A percentile compares a stretch with the other conserved stretches of the same genome.
Conservation (phyloP, 495 filamentous ascomycete genomes). For the Clohesyomyces aquaticus region DNA sequence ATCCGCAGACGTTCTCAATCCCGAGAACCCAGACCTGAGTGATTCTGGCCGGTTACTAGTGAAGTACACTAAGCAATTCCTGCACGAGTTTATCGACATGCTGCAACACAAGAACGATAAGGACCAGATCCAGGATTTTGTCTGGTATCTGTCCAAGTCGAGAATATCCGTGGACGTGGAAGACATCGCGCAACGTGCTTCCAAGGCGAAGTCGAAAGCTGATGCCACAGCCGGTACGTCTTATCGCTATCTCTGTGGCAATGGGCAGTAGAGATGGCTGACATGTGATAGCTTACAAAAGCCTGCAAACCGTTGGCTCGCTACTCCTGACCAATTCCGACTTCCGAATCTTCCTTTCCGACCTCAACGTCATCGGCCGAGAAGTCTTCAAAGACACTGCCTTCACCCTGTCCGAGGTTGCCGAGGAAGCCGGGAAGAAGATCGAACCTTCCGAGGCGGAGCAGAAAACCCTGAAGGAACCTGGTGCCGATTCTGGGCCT, state of each 20-base stretch:
- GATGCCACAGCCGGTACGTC: constrained; percentile 74
- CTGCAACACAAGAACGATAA: constrained; percentile 76
- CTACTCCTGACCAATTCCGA: constrained; percentile 87
- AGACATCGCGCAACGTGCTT: constrained; percentile 65
- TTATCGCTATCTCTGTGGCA: constrained; percentile 2
- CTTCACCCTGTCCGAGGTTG: constrained; percentile 70
- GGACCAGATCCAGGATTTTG: constrained; percentile 89
- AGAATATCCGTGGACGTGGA: constrained; percentile 69
- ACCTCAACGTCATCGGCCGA: constrained; percentile 75
- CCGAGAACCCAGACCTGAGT: constrained; percentile 74
- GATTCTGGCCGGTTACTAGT: constrained; percentile 73
- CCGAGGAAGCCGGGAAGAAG: constrained; percentile 71
- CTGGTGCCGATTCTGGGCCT: constrained; percentile 58
- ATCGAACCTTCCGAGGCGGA: constrained; percentile 69
- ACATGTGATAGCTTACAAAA: constrained; percentile 69
- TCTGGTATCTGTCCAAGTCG: constrained; percentile 81
- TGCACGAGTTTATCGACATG: constrained; percentile 75
- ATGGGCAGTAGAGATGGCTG: constrained; percentile 3
- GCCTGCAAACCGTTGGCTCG: constrained; percentile 79
- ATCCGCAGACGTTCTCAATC: constrained; percentile 75
- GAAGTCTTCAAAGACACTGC: constrained; percentile 89
- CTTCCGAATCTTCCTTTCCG: constrained; percentile 84
- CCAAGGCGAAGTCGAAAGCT: constrained; percentile 68
- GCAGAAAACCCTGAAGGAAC: constrained; percentile 58
- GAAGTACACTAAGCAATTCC: constrained; percentile 71